Conservation (phyloP, 177 flowering plant genomes). For the Vitis hybrid region DNA sequence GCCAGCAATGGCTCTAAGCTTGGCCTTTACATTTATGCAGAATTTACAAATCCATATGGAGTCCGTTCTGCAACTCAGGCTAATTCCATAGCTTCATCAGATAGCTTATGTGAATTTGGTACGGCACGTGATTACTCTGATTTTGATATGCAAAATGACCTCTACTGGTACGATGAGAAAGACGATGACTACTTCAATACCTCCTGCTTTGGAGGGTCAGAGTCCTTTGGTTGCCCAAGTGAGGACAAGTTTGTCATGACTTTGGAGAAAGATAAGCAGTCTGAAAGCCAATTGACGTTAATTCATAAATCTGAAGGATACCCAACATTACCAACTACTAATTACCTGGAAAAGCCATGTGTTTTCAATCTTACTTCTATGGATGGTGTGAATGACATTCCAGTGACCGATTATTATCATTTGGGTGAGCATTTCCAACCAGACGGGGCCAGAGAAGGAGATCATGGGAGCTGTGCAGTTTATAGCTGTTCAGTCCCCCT, state of each 20-base stretch:
- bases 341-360: constrained; percentile 36
- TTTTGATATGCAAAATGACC: constrained; percentile 62
- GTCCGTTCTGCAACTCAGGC: constrained; percentile 33
- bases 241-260: constrained; percentile 82
- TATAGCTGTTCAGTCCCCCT: constrained; percentile 25
- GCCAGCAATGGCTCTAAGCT: background rate
- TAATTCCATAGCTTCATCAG: constrained; percentile 69
- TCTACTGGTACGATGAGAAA: constrained; percentile 61
- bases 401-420: constrained; percentile 28
- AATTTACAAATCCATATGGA: constrained; percentile 83
- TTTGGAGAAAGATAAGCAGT: constrained; percentile 30
- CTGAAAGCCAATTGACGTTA: constrained; percentile 16
- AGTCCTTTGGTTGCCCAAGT: constrained; percentile 46
- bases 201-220: constrained; percentile 45
- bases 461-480: constrained; percentile 4
- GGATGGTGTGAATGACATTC: constrained; percentile 21
- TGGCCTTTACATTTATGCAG: constrained; percentile 32
- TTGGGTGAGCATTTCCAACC: constrained; percentile 20
- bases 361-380: constrained; percentile 14
- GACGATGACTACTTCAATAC: constrained; percentile 54
- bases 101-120: constrained; percentile 71
- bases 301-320: constrained; percentile 30
- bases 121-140: constrained; percentile 88
- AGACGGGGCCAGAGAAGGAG: constrained; percentile 17
- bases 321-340: constrained; percentile 23